These are phyloP conservation scores for Penicillium coffeae DNA, from an alignment of 495 filamentous ascomycete species.

Conservation along the genomic window DNA sequence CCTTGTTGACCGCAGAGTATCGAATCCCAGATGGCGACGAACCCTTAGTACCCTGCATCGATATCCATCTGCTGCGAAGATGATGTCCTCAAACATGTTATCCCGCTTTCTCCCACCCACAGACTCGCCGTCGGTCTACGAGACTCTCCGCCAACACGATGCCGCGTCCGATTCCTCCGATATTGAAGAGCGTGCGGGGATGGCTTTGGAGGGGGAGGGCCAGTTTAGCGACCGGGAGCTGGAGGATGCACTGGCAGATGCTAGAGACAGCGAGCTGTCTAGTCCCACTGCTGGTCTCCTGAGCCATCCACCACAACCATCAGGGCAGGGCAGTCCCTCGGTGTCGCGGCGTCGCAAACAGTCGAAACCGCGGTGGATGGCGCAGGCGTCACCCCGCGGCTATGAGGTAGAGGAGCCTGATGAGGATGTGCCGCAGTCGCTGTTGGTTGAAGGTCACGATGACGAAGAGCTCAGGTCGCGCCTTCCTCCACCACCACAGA, in stretches of 20 bases:
- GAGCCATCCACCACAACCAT: slow-evolving; percentile 14
- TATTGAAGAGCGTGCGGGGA: slow-evolving; percentile 62
- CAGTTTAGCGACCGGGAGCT: slow-evolving; percentile 70
- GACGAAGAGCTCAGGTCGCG: slow-evolving; percentile 33
- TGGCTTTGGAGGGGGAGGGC: slow-evolving; percentile 62
- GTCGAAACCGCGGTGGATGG: slow-evolving; percentile 33
- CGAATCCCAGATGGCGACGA: slow-evolving; percentile 4
- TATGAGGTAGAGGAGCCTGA: slow-evolving; percentile 69
- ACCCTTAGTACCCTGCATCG: slow-evolving; percentile 2
- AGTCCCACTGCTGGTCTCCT: slow-evolving; percentile 51
- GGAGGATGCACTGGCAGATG: slow-evolving; percentile 61
- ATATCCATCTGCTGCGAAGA: slow-evolving; percentile 23
- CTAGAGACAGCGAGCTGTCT: slow-evolving; percentile 55
- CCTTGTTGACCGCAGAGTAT: not conserved
- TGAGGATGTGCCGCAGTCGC: slow-evolving; percentile 87
- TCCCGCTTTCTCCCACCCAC: slow-evolving; percentile 66
- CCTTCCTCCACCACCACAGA: slow-evolving; percentile 36
- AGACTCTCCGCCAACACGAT: slow-evolving; percentile 61
- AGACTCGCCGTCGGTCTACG: slow-evolving; percentile 66
- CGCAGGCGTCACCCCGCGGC: slow-evolving; percentile 20
- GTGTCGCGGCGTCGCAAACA: slow-evolving; percentile 28
- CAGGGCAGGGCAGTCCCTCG: slow-evolving; percentile 13
- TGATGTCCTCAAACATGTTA: slow-evolving; percentile 77
- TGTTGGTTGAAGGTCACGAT: slow-evolving; percentile 67
- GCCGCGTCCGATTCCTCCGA: slow-evolving; percentile 56